Conservation (phyloP, 148 eudicot species). For the Rhododendron kiyosumense region DNA sequence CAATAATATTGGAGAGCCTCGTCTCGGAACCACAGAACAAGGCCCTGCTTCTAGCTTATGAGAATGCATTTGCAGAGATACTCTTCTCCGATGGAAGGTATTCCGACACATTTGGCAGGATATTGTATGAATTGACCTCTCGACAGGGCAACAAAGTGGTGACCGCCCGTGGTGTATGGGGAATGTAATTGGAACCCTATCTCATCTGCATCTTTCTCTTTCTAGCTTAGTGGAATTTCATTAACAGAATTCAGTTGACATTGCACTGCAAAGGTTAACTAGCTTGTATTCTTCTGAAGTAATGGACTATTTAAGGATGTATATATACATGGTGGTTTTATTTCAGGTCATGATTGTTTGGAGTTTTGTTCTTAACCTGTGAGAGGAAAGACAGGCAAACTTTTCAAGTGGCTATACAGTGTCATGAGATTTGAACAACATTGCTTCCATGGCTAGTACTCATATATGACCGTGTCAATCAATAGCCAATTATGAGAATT, state of each 20-base stretch:
- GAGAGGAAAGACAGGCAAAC: neutral
- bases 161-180: conserved; percentile 82
- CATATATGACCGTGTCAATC: neutral
- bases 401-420: neutral
- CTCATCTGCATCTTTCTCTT: neutral
- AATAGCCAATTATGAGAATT: neutral
- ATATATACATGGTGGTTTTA: neutral
- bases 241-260: neutral
- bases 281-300: neutral
- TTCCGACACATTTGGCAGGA: conserved; percentile 82
- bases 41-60: conserved; percentile 61
- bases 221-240: neutral
- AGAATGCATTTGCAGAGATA: conserved; percentile 84
- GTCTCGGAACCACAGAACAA: conserved; percentile 89
- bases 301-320: neutral
- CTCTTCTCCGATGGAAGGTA: conserved; percentile 75
- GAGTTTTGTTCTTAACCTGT: neutral
- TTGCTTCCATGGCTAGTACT: neutral
- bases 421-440: neutral
- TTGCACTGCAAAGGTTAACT: neutral
- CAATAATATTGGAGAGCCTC: conserved; percentile 71
- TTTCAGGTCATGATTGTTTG: neutral
- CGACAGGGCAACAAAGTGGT: conserved; percentile 69
- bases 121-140: conserved; percentile 77
- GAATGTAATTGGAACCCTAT: conserved; percentile 45